Evolutionary conservation across 2,329 filamentous ascomycete species (phyloP), one percentile per base, ranked within the genome.

Genomic region (Cercospora janseana): DNA sequence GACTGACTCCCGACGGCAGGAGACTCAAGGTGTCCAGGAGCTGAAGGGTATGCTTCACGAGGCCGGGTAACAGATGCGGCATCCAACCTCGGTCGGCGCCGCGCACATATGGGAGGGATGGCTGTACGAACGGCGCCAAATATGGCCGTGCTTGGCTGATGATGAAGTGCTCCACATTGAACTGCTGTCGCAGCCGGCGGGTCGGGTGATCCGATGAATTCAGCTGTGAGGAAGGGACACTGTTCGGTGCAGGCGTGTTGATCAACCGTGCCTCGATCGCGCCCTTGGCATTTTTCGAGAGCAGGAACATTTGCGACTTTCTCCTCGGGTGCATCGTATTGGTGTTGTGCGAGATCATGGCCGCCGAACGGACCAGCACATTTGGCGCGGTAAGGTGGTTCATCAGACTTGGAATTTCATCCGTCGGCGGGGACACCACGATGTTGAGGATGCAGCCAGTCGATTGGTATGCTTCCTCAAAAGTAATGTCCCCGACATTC

Each of bases 121-220:
- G 63, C 6, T 56, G 49, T 3, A 62, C 76, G 62, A 95, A 93
- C 0, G 91, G 91, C 21, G 92, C 85, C 12, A 95, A 76, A 68
- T 95, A 95, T 0, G 92, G 92, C 3, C 91, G 80, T 1, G 92
- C 90, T 72, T 96, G 92, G 58, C 87, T 93, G 59, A 97, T 83
- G 57, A 97, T 89, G 71, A 94, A 96, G 73, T 96, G 91, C 66
- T 95, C 94, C 46, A 94, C 88, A 66, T 94, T 94, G 77, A 93
- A 93, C 8, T 92, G 79, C 70, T 92, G 86, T 5, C 86, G 82
- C 23, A 93, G 83, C 29, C 88, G 81, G 46, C 82, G 78, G 1
- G 93, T 77, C 0, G 82, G 82, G 23, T 49, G 38, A 10, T 49
- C 46, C 18, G 34, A 20, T n/a, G 27, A 32, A 16, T 34, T 26